Conservation (phyloP, 169 alveolate genomes). For the Eimeria sp. region DNA sequence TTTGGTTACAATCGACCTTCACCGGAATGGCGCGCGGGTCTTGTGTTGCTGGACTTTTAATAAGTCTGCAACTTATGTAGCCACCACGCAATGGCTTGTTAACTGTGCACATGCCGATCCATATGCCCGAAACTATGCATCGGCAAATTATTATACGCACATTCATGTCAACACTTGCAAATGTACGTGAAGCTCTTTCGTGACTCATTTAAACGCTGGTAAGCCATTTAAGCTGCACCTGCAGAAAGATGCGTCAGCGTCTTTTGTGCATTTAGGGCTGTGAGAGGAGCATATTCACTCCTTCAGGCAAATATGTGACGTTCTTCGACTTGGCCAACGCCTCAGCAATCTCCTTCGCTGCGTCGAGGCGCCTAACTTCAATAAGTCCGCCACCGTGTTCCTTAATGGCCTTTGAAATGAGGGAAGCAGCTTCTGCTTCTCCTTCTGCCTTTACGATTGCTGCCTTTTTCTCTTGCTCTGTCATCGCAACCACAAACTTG, state of each 20-base stretch:
- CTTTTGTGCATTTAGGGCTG: conserved; percentile 27
- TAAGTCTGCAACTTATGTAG: background rate
- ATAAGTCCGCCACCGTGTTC: conserved; percentile 97
- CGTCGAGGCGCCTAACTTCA: conserved; percentile 98
- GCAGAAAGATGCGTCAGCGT: background rate
- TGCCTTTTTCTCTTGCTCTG: conserved; percentile 97
- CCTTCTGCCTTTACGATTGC: conserved; percentile 98
- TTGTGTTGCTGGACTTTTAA: background rate
- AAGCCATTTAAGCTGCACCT: background rate
- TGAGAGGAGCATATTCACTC: conserved; percentile 79
- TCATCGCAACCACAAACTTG: conserved; percentile 97
- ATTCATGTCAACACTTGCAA: background rate
- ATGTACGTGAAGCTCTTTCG: background rate
- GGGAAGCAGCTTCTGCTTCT: conserved; percentile 99
- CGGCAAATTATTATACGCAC: background rate
- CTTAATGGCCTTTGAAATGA: conserved; percentile 96
- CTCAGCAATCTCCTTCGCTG: conserved; percentile 98
- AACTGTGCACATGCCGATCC: background rate
- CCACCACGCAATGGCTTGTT: background rate
- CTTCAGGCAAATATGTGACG: conserved; percentile 90
- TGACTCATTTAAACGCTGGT: background rate
- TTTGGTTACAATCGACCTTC: background rate
- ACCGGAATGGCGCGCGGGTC: background rate
- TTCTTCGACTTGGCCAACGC: conserved; percentile 95
- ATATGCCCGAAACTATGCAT: conserved; percentile 13